Evolutionary conservation across 331 rosid species (phyloP), one percentile per base, ranked within the genome.

Genomic region (Telfairia occidentalis): DNA sequence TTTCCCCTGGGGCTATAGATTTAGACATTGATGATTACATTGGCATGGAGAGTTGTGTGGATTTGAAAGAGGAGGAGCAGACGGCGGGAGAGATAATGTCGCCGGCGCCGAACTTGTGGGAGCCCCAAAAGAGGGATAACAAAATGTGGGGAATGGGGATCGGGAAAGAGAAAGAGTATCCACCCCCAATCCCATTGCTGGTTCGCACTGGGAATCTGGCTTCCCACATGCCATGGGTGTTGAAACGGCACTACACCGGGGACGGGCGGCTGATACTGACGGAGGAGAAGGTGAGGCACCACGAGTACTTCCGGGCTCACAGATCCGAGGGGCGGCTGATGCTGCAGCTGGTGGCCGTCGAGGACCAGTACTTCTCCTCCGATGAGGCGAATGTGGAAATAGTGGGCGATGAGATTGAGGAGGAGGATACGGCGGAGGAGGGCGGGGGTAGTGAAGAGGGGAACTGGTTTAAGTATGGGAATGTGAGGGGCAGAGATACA

Each of bases 281-380:
- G 2, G 91, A 82, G 76, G 91, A 90, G 82, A 87, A 81, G 66
- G 85, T 84, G 3, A 77, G 24, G 61, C 90, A 79, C 73, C 91
- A 82, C 37, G 95, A 86, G 71, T 92, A 87, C 60, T 80, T 92
- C 30, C 81, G 73, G 2, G 89, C 85, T 0, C 88, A 90, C 26
- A 77, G 92, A 78, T 88, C 87, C 43, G 78, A 88, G 63, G 97
- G 96, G 5, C 81, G 95, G 13, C 92, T 92, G 53, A 90, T 85
- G 7, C 78, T 88, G 79, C 86, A 88, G 34, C 89, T 90, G 12
- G 87, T 92, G 69, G 83, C 80, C 1, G 30, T 85, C 1, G 88
- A 81, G n/a, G 76, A 10, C 34, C 75, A 5, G 11, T n/a, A n/a
- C n/a, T n/a, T n/a, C n/a, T n/a, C 16, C 5, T 18, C 21, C 16